These are phyloP conservation scores for Starmerella floris DNA, from an alignment of 805 yeast genomes.

Conservation along the genomic window DNA sequence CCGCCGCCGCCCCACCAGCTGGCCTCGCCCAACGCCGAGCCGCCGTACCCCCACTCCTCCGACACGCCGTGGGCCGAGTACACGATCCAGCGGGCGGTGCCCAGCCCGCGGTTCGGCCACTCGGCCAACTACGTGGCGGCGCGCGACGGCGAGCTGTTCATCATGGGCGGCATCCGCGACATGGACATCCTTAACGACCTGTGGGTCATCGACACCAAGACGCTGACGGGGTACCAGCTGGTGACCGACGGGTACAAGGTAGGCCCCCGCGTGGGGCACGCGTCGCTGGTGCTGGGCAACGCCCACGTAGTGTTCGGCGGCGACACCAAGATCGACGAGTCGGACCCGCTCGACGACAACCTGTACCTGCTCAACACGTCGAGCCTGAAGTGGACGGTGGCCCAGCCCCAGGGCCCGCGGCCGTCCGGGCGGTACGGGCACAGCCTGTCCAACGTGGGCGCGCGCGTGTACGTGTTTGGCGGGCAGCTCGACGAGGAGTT, in stretches of 20 bases:
- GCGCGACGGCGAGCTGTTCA: constrained; percentile 65
- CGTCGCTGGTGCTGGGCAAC: constrained; percentile 80
- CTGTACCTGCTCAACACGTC: constrained; percentile 74
- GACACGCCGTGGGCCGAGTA: constrained; percentile 28
- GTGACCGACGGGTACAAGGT: constrained; percentile 56
- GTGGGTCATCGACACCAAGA: constrained; percentile 64
- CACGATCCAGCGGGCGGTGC: constrained; percentile 38
- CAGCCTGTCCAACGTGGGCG: constrained; percentile 59
- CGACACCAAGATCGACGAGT: constrained; percentile 58
- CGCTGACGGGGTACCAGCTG: constrained; percentile 40
- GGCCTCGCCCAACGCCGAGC: constrained; percentile 1
- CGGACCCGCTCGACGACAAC: constrained; percentile 78
- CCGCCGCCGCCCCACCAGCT: background rate
- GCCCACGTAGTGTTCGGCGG: constrained; percentile 95
- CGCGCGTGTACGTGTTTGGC: constrained; percentile 70
- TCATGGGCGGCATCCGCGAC: constrained; percentile 93
- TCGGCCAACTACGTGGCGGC: constrained; percentile 66
- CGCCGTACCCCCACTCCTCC: constrained; percentile 5
- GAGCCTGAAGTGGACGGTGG: constrained; percentile 64
- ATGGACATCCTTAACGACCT: constrained; percentile 89
- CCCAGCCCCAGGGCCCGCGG: constrained; percentile 57
- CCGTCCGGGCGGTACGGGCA: constrained; percentile 95
- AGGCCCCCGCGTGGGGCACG: constrained; percentile 94
- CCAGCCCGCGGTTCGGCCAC: constrained; percentile 91
- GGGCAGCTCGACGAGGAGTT: constrained; percentile 80